These are phyloP conservation scores for Apostasia shenzhenica DNA, from an alignment of 106 monocot genomes.

Conservation along the genomic window DNA sequence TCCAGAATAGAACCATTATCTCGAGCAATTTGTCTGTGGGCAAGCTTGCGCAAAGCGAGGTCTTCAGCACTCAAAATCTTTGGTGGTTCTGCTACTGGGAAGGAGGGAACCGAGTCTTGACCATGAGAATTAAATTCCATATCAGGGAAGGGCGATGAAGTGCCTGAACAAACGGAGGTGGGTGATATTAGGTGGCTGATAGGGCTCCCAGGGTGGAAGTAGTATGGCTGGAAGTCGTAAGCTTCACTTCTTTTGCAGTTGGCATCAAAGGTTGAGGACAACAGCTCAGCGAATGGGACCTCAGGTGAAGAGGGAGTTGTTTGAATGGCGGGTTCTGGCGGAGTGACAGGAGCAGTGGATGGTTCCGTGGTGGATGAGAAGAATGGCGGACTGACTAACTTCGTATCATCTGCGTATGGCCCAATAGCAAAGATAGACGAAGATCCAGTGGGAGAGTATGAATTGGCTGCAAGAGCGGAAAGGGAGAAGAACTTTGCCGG, in stretches of 20 bases:
- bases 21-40: conserved; percentile 5
- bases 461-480: conserved; percentile 13
- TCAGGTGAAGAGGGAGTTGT: conserved; percentile 89
- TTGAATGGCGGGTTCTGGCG: conserved; percentile 57
- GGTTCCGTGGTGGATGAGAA: conserved; percentile 86
- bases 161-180: conserved; percentile 46
- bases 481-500: conserved; percentile 35
- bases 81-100: conserved; percentile 8
- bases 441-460: conserved; percentile 40
- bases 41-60: conserved; percentile 15
- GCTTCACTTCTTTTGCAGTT: conserved; percentile 19
- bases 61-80: conserved; percentile 14
- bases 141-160: conserved; percentile 33
- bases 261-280: conserved; percentile 33
- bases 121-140: conserved; percentile 22
- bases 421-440: conserved; percentile 62
- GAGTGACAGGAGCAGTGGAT: conserved; percentile 71
- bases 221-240: conserved; percentile 43
- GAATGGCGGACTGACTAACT: conserved; percentile 68
- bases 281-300: conserved; percentile 67
- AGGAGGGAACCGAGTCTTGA: conserved; percentile 18
- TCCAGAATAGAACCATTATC: conserved; percentile 35
- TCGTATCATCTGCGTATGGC: conserved; percentile 70
- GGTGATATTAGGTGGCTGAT: conserved; percentile 52
- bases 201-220: conserved; percentile 15